phyloP scores from a whole-genome alignment of 345 rosid species.

The Aquilaria malaccensis region DNA sequence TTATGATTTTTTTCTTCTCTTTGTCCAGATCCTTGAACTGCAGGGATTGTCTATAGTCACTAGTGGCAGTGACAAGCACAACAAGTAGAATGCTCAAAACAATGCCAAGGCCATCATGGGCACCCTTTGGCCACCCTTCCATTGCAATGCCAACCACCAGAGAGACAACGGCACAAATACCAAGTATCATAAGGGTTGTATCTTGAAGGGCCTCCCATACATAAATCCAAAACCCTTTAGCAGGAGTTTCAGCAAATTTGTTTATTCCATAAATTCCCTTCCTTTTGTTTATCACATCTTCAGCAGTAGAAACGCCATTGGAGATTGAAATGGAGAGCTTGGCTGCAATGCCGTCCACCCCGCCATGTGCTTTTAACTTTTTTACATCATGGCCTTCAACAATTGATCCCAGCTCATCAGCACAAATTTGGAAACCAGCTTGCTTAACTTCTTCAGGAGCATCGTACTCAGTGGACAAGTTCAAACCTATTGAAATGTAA shows the following conservation, averaged over 20 bases:
- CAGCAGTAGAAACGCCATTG: constrained; percentile 51
- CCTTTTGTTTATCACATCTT: constrained; percentile 35
- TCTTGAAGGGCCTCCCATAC: constrained; percentile 69
- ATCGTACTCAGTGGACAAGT: constrained; percentile 53
- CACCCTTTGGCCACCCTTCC: constrained; percentile 78
- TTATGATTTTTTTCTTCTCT: constrained; percentile 50
- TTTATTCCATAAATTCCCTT: constrained; percentile 67
- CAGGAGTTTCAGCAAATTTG: constrained; percentile 71
- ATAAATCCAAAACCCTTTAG: constrained; percentile 71
- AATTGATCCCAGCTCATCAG: constrained; percentile 79
- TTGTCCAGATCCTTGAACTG: constrained; percentile 67
- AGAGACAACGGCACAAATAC: constrained; percentile 52
- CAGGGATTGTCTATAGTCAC: constrained; percentile 61
- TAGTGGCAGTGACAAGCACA: constrained; percentile 65
- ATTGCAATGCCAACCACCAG: constrained; percentile 54
- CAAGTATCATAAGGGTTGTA: constrained; percentile 62
- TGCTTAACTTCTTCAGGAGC: constrained; percentile 66
- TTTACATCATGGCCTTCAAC: constrained; percentile 83
- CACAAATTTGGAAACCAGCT: constrained; percentile 81
- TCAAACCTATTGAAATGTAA: constrained; percentile 37
- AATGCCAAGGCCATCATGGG: constrained; percentile 74
- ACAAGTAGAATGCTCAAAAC: constrained; percentile 60
- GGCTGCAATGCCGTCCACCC: constrained; percentile 49
- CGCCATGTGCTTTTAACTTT: constrained; percentile 69
- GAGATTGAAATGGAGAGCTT: constrained; percentile 60